These are phyloP conservation scores for Galerina marginata DNA, from an alignment of 768 basidiomycete species.

Conservation along the genomic window DNA sequence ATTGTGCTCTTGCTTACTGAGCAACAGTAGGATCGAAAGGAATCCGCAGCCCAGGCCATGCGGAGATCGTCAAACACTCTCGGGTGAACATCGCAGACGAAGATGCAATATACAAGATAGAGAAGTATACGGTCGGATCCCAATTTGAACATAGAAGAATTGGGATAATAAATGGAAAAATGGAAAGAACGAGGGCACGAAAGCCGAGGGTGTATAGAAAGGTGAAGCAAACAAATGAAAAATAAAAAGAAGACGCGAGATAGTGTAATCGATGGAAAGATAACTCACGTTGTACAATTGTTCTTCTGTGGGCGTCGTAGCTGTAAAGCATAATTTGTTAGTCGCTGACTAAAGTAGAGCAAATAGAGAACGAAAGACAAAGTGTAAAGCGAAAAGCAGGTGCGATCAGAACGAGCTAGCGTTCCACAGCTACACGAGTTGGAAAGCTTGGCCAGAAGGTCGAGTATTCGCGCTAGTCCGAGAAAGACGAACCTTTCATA, in stretches of 20 bases:
- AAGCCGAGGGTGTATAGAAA: constrained; percentile 1
- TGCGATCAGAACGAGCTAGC: constrained; percentile 13
- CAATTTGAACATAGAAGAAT: constrained; percentile 2
- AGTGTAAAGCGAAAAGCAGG: constrained; percentile 9
- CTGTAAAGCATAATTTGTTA: constrained; percentile 36
- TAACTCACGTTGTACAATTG: constrained; percentile 55
- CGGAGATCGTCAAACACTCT: constrained; percentile 10
- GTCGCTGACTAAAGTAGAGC: constrained; percentile 18
- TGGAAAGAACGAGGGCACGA: neutral
- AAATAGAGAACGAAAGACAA: constrained; percentile 14
- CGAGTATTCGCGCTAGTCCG: constrained; percentile 13
- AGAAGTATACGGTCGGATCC: constrained; percentile 13
- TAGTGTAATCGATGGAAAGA: neutral
- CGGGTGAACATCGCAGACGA: neutral
- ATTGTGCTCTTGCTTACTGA: constrained; percentile 10
- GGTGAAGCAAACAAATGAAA: neutral
- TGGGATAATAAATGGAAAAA: constrained; percentile 5
- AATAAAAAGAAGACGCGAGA: constrained; percentile 2
- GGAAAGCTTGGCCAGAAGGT: constrained; percentile 9
- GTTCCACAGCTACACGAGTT: constrained; percentile 11
- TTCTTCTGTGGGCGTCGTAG: constrained; percentile 57
- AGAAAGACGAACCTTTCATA: constrained; percentile 59
- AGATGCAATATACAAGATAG: constrained; percentile 1
- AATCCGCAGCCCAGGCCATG: constrained; percentile 19
- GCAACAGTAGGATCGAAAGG: constrained; percentile 14